Conservation (phyloP, 257 asterid genomes). For the Solanum pimpinellifolium region DNA sequence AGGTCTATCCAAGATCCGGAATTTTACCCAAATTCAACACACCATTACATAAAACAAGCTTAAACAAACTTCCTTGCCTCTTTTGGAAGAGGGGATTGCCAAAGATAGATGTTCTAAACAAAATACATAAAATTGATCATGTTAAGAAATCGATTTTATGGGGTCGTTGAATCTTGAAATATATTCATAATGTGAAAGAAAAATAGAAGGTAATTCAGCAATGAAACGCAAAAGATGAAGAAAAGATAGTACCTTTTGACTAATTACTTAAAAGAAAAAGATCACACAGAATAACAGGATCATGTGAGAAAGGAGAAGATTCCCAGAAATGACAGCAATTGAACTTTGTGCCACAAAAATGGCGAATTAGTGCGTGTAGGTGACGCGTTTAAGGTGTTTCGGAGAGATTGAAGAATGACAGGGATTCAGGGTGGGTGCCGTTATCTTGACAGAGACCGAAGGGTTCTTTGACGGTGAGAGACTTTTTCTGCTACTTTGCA, state of each 20-base stretch:
- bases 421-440: neutral
- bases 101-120: neutral
- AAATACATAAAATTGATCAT: neutral
- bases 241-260: neutral
- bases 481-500: neutral
- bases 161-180: neutral
- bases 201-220: neutral
- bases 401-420: neutral
- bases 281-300: neutral
- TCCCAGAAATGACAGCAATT: neutral
- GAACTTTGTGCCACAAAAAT: neutral
- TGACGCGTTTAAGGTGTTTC: neutral
- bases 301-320: neutral
- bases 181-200: neutral
- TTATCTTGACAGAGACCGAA: neutral
- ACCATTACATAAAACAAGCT: neutral
- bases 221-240: neutral
- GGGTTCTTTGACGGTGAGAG: neutral
- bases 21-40: neutral
- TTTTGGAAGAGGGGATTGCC: neutral
- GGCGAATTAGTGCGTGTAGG: neutral
- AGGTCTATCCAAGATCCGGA: neutral
- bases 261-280: neutral
- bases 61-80: neutral
- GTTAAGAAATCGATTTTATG: neutral